Evolutionary conservation across 2,329 filamentous ascomycete genomes (phyloP), one percentile per base, ranked within the genome.

Genomic region (Pseudogymnoascus sp.): DNA sequence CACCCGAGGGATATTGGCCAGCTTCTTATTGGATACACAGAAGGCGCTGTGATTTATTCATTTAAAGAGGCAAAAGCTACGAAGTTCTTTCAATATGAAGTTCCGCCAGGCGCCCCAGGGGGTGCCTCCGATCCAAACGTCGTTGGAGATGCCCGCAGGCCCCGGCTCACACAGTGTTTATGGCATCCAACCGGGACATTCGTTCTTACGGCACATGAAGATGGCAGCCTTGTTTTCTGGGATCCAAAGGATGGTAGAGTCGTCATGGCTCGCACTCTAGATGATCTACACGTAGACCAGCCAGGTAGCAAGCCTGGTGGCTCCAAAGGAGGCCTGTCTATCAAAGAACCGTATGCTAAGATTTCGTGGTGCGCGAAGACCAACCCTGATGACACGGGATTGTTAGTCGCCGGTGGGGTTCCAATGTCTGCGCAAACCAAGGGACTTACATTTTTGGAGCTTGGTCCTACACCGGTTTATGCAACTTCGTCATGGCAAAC

Each of bases 1-100:
- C 95, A 97, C 71, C 93, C 95, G 1, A 84, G 92, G 69, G 95
- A 99, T 73, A 90, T 97, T 67, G 95, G 95, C 3, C 92, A 91
- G 71, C 80, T 99, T 25, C 77, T 99, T 63, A 89, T 99, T 64
- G 93, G 89, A n/a, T 99, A 97, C 74, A 85, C 85, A 0, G 86
- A 93, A 68, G 95, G 95, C 12, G 92, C 90, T 5, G 91, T 91
- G 56, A 84, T 95, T 65, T 99, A 96, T 76, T 96, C 91, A 2
- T 96, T 99, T 80, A 97, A 99, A 77, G 89, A 96, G 74, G 93
- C 92, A 71, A 83, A 87, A 64, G 82, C 91, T 0, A 78, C 87
- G 56, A 88, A 89, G 66, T 96, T 86, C 76, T 92, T 96, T 70
- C 83, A 93, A 68, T 97, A 97, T 74, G 82, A 88, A 64, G 75